A percentile compares a stretch with the other conserved stretches of the same genome.
These are phyloP conservation scores for Discostella stelligeroides DNA, from an alignment of 108 stramenopile species.

Conservation along the genomic window DNA sequence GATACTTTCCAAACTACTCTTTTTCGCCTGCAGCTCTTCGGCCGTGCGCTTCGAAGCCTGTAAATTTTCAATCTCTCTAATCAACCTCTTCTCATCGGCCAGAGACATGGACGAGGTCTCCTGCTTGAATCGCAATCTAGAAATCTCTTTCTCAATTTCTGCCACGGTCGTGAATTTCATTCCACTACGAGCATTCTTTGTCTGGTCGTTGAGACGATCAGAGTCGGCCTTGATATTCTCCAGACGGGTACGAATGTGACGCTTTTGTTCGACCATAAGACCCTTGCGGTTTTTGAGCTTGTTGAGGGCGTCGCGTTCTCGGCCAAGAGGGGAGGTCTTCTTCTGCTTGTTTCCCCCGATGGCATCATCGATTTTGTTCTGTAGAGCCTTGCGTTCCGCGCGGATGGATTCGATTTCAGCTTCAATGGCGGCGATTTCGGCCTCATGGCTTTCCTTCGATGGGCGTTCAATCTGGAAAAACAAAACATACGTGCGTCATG, in stretches of 20 bases:
- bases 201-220: conserved; percentile 70
- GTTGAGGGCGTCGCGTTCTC: conserved; percentile 56
- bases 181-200: conserved; percentile 58
- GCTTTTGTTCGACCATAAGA: conserved; percentile 79
- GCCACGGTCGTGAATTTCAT: conserved; percentile 80
- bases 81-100: conserved; percentile 93
- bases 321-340: conserved; percentile 55
- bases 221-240: conserved; percentile 61
- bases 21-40: conserved; percentile 71
- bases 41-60: conserved; percentile 74
- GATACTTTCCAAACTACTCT: conserved; percentile 65
- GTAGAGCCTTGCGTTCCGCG: conserved; percentile 54
- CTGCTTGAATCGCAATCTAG: conserved; percentile 76
- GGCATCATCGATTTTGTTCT: conserved; percentile 66
- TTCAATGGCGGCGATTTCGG: conserved; percentile 60
- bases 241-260: conserved; percentile 71
- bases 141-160: conserved; percentile 90
- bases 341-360: conserved; percentile 36
- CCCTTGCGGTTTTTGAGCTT: conserved; percentile 71
- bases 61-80: conserved; percentile 92
- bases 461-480: conserved; percentile 82
- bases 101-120: conserved; percentile 94
- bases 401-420: conserved; percentile 66
- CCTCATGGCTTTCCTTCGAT: conserved; percentile 72
- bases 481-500: not conserved